Conservation (phyloP, 2,329 filamentous ascomycete genomes). For the Trichophyton mentagrophytes region DNA sequence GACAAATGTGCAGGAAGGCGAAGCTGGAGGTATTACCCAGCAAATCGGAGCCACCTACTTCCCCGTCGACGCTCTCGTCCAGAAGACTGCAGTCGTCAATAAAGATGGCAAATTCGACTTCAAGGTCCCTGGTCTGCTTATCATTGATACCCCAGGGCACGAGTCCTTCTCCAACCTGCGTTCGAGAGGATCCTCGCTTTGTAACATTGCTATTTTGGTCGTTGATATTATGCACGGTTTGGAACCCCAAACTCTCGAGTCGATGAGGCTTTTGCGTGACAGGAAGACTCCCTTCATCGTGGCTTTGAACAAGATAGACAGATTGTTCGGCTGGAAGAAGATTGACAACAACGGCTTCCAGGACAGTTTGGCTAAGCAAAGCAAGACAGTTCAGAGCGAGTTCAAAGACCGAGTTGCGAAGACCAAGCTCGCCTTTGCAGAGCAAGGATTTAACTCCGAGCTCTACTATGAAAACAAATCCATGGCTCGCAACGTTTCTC, state of each 20-base stretch:
- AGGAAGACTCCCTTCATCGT: conserved; percentile 97
- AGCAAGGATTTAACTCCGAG: conserved; percentile 96
- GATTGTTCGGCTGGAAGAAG: conserved; percentile 97
- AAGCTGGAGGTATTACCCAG: conserved; percentile 98
- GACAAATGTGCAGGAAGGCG: conserved; percentile 96
- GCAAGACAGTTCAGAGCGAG: conserved; percentile 84
- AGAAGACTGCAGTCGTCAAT: conserved; percentile 92
- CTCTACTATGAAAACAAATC: conserved; percentile 97
- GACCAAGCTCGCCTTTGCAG: conserved; percentile 86
- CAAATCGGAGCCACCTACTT: conserved; percentile 99
- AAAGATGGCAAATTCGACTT: conserved; percentile 80
- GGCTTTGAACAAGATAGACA: conserved; percentile 98
- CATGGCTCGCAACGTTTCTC: conserved; percentile 86
- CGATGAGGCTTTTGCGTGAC: conserved; percentile 85
- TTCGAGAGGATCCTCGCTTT: conserved; percentile 91
- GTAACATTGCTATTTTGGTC: conserved; percentile 97
- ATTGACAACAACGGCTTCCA: conserved; percentile 98
- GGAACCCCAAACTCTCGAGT: conserved; percentile 92
- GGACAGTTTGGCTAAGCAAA: conserved; percentile 79
- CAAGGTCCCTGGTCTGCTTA: conserved; percentile 89
- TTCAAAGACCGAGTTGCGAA: conserved; percentile 81
- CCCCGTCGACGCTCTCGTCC: conserved; percentile 79
- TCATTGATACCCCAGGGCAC: conserved; percentile 98
- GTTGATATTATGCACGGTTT: conserved; percentile 99
- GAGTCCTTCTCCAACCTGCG: conserved; percentile 98